Evolutionary conservation across 2,329 filamentous ascomycete species (phyloP), one percentile per base, ranked within the genome.

Genomic region (Hypoxylon sp.): DNA sequence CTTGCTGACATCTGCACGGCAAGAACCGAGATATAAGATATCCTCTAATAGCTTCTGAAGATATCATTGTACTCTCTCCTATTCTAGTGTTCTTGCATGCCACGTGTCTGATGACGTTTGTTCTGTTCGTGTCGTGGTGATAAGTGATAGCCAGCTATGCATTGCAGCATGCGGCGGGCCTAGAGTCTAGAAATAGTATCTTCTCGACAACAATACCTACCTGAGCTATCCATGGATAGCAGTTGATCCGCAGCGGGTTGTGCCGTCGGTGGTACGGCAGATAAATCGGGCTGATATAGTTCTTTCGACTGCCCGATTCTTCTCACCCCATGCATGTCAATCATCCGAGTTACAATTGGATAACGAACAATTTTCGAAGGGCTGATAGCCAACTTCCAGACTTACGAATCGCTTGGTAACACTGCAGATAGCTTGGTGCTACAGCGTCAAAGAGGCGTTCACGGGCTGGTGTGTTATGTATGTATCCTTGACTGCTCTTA

Each of bases 311-410:
- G 6, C 41, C n/a, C n/a, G n/a, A n/a, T 43, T 30, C 50, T 2
- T 16, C 8, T 19, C n/a, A 54, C 52, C 27, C 43, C 43, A 45
- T 54, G 52, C 39, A 32, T 45, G 52, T 54, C 37, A 54, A 54
- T 45, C 52, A 39, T 32, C 41, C 27, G 37, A 32, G 32, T n/a
- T 45, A 34, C 39, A n/a, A 54, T 39, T 45, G 37, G 37, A 27
- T 19, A 41, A 30, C 21, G 25, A 14, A n/a, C 23, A 14, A 30
- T 1, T 14, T 23, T 29, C 16, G n/a, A 11, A 43, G 30, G 34
- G 25, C 14, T 37, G 51, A 45, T 54, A 45, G 16, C n/a, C 27
- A 25, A 32, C 25, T 21, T 45, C 51, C 37, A 45, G 32, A 45
- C 16, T 45, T 54, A 9, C 2, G 9, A n/a, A 45, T 23, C 16